These are phyloP conservation scores for Blastomyces parvus DNA, from an alignment of 2,329 filamentous ascomycete genomes.

Conservation along the genomic window DNA sequence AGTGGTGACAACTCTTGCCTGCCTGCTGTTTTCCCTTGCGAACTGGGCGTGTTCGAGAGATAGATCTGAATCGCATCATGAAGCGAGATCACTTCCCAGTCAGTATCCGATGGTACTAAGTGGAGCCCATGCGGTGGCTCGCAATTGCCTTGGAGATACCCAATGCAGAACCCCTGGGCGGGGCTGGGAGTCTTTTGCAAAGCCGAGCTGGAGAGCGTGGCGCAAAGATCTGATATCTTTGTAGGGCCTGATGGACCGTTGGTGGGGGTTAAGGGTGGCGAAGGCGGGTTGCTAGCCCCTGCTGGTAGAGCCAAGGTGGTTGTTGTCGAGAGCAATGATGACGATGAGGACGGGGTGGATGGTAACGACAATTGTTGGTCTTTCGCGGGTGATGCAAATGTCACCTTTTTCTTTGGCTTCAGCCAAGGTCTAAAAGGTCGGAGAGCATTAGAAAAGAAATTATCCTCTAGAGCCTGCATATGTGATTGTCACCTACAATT, in stretches of 20 bases:
- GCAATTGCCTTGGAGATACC: not conserved
- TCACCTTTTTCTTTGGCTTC: not conserved
- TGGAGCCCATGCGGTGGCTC: not conserved
- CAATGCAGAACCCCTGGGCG: not conserved
- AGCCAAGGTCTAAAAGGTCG: not conserved
- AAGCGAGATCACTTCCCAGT: not conserved
- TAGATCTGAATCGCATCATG: not conserved
- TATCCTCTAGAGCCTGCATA: not conserved
- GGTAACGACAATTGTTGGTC: not conserved
- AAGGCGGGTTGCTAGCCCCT: not conserved
- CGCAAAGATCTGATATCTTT: conserved; percentile 4
- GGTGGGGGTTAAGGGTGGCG: not conserved
- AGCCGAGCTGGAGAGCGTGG: not conserved
- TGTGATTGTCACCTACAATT: not conserved
- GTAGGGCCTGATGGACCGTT: not conserved
- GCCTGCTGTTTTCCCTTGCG: not conserved
- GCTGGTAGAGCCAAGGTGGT: not conserved
- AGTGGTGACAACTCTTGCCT: not conserved
- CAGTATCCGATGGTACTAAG: not conserved
- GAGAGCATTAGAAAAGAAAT: not conserved
- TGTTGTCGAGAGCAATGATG: not conserved
- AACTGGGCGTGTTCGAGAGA: not conserved
- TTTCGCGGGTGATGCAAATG: not conserved
- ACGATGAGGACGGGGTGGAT: not conserved
- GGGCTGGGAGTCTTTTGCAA: not conserved